Evolutionary conservation across 2,329 filamentous ascomycete species (phyloP), one percentile per base, ranked within the genome.

Genomic region (Ascochyta viciae-villosae): DNA sequence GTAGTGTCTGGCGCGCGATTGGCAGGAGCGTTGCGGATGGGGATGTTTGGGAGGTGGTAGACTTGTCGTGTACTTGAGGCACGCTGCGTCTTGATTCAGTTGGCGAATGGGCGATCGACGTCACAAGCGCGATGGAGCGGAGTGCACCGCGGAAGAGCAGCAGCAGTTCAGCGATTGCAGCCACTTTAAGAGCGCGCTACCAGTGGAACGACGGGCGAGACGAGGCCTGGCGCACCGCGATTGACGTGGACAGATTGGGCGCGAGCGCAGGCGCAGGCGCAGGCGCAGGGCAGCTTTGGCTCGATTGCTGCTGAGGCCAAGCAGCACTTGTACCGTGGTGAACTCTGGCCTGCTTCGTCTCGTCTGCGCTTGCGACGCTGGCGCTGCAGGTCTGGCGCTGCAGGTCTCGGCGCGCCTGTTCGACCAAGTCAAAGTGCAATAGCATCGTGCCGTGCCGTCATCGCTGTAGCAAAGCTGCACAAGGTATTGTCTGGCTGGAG

Each of bases 31-130:
- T 22, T 49, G 40, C 33, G 41, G 41, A 15, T 29, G 41, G 35
- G 42, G 46, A 35, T 35, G 53, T 40, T 29, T 50, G 46, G 51
- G 53, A 8, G 39, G 24, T 31, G 29, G 29, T 31, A 15, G 29
- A 13, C 29, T 24, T 34, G 46, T 39, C 23, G 29, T 24, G 41
- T 24, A 39, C 29, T 26, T 50, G 39, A 40, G 27, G 40, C 51
- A 49, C 33, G 15, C 33, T 43, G 57, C 51, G 70, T 67, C 47
- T 63, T 59, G 60, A 56, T 59, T 62, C 49, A 57, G 56, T 52
- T 35, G 51, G 31, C 46, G 34, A 48, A 52, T 53, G 50, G 50
- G 38, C 38, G 58, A 62, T 58, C 50, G 54, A 62, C 60, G 59
- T 61, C 58, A 63, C 60, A 46, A 48, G 54, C 61, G 62, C 63